Evolutionary conservation across 2,329 filamentous ascomycete species (phyloP), one percentile per base, ranked within the genome.

Genomic region (Hawksworthiomyces lignivorus): DNA sequence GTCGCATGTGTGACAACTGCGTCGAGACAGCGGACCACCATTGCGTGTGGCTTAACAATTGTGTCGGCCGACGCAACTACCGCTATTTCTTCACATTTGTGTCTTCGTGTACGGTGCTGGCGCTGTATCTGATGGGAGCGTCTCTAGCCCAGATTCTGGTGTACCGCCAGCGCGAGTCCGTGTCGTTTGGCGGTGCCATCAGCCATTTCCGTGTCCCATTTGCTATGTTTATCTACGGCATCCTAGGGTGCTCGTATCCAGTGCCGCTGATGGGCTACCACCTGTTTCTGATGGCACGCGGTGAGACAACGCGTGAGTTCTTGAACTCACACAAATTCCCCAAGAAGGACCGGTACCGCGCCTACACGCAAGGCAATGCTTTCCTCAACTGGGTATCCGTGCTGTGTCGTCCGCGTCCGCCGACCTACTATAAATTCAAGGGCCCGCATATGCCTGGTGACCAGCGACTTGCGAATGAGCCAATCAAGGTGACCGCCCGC

Each of bases 31-130:
- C 96, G 52, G 92, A 98, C 57, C 92, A 98, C 57, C 92, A 98
- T 63, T 98, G 92, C 56, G 89, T 97, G 14, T 98, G 92, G 92
- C 77, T 98, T 49, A 98, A 98, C 66, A 98, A 98, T 61, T 98
- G 92, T 52, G 84, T 98, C 37, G 92, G 92, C 32, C 83, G 90
- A 51, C 86, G 92, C 54, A 98, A 98, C 65, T 98, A 98, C 65
- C 87, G 92, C 49, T 97, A 90, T 62, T 98, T 98, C 64, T 96
- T 97, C 60, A 77, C 84, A 10, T 98, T 96, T 62, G 81, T 98
- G 50, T 79, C 78, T 41, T 80, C 82, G 12, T 80, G 78, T n/a
- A 87, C 87, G 0, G 51, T 96, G 26, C 72, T 96, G 15, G 75
- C 82, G 0, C 57, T 88, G 14, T 90, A 85, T 54, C 72, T 97